Evolutionary conservation across 202 grass and related monocot genomes (phyloP).

Genomic region (Tripidium arundinaceum): DNA sequence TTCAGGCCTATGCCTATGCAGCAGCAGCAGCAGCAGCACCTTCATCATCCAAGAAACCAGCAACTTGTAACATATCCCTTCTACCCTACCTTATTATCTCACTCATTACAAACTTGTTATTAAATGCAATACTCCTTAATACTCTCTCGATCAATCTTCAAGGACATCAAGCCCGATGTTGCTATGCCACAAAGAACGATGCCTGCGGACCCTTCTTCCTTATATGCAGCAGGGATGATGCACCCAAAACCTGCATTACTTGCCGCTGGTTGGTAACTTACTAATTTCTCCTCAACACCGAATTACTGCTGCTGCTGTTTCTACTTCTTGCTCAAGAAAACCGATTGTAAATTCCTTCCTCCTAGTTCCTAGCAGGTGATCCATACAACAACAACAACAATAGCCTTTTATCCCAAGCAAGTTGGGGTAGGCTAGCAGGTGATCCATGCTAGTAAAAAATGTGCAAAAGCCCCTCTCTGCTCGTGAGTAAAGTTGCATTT

Average conservation of each 20-base stretch:
- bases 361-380: not conserved
- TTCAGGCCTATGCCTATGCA: conserved; percentile 55
- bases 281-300: not conserved
- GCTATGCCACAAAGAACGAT: conserved; percentile 57
- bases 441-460: not conserved
- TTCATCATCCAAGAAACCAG: conserved; percentile 65
- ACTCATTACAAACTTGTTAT: not conserved
- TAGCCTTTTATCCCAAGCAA: too few relatives aligned
- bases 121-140: not conserved
- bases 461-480: not conserved
- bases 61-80: conserved; percentile 51
- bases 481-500: not conserved
- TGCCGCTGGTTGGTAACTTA: conserved; percentile 56
- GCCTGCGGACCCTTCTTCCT: conserved; percentile 62
- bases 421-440: too few relatives aligned
- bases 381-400: too few relatives aligned
- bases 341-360: not conserved
- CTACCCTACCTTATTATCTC: conserved; percentile 18
- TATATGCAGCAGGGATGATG: conserved; percentile 61
- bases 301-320: not conserved
- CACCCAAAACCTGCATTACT: conserved; percentile 70
- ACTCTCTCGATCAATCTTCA: conserved; percentile 33
- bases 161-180: conserved; percentile 74
- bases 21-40: conserved; percentile 48
- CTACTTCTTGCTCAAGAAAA: conserved; percentile 8